A percentile compares a stretch with the other conserved stretches of the same genome.
These are phyloP conservation scores for Periglandula ipomoeae DNA, from an alignment of 2,329 filamentous ascomycete species.

Conservation along the genomic window DNA sequence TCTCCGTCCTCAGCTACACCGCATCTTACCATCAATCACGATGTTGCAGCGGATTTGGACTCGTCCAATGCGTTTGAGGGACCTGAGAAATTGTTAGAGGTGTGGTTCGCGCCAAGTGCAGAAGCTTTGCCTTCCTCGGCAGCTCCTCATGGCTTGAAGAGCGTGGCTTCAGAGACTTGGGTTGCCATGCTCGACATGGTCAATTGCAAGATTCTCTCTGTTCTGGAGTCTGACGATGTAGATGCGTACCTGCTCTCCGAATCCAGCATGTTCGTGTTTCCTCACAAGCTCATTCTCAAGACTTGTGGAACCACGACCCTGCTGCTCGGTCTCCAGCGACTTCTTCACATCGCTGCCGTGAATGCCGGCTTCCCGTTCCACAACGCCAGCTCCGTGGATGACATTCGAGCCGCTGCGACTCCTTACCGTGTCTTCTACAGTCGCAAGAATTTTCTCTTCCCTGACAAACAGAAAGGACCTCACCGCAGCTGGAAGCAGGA, in stretches of 20 bases:
- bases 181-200: conserved; percentile 96
- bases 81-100: conserved; percentile 94
- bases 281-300: conserved; percentile 98
- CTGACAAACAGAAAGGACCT: conserved; percentile 85
- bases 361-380: conserved; percentile 84
- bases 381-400: conserved; percentile 54
- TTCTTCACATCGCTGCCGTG: conserved; percentile 83
- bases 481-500: conserved; percentile 98
- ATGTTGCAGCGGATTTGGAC: conserved; percentile 86
- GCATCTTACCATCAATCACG: conserved; percentile 92
- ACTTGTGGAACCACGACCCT: conserved; percentile 96
- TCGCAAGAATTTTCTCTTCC: conserved; percentile 96
- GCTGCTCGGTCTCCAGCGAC: conserved; percentile 76
- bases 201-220: conserved; percentile 95
- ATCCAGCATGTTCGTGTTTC: conserved; percentile 99
- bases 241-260: conserved; percentile 96
- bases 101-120: conserved; percentile 88
- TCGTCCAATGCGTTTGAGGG: conserved; percentile 96
- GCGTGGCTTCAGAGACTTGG: conserved; percentile 76
- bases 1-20: conserved; percentile 78
- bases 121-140: conserved; percentile 61
- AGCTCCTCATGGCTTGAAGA: conserved; percentile 72
- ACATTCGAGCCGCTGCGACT: conserved; percentile 67
- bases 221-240: conserved; percentile 85
- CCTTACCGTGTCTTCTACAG: conserved; percentile 98